Conservation (phyloP, 495 filamentous ascomycete genomes). For the Chlorociboria aeruginascens region DNA sequence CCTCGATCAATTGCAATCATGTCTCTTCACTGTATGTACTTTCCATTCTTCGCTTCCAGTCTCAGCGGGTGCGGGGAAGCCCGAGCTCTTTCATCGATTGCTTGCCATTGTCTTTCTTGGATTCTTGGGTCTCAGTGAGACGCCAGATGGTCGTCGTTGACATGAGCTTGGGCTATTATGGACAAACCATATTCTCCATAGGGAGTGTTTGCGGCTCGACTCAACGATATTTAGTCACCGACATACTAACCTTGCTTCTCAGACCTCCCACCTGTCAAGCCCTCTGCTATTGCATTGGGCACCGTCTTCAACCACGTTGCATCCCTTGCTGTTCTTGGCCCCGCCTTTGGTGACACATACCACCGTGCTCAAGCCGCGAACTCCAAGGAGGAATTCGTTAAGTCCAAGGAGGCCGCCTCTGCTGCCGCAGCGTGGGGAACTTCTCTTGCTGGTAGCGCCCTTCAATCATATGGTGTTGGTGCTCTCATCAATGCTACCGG, state of each 20-base stretch:
- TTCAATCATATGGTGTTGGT: slow-evolving; percentile 90
- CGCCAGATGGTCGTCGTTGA: too few species aligned
- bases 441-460: slow-evolving; percentile 73
- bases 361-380: slow-evolving; percentile 83
- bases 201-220: too few species aligned
- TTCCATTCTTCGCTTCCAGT: not conserved
- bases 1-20: slow-evolving; percentile 27
- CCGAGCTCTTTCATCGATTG: not conserved
- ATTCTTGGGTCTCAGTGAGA: too few species aligned
- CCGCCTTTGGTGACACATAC: slow-evolving; percentile 91
- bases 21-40: slow-evolving; percentile 45
- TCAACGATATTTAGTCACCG: too few species aligned
- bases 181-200: too few species aligned
- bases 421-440: slow-evolving; percentile 86
- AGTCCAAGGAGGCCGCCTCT: slow-evolving; percentile 79
- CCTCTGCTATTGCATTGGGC: slow-evolving; percentile 91
- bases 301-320: slow-evolving; percentile 87
- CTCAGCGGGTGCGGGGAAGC: not conserved
- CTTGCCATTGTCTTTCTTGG: too few species aligned
- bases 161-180: too few species aligned
- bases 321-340: slow-evolving; percentile 69
- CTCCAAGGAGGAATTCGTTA: slow-evolving; percentile 91
- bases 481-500: slow-evolving; percentile 93
- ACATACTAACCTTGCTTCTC: not conserved
- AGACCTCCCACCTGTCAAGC: slow-evolving; percentile 96